Evolutionary conservation across 805 yeast species (phyloP).

Genomic region (Kodamaea leandrae): DNA sequence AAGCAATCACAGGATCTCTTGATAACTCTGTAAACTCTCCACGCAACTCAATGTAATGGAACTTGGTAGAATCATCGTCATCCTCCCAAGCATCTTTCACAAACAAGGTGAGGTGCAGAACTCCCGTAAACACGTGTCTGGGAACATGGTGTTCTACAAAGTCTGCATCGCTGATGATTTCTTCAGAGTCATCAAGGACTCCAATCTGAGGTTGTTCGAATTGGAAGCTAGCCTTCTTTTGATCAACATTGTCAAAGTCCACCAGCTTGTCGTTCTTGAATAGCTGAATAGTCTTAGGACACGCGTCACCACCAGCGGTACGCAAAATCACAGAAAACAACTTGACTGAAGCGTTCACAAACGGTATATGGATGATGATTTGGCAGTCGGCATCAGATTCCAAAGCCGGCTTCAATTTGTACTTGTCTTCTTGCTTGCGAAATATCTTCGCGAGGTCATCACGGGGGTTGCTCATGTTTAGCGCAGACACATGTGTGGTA

Average conservation of each 20-base stretch:
- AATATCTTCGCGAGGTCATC: conserved; percentile 52
- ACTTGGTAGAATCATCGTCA: conserved; percentile 47
- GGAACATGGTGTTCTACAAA: conserved; percentile 84
- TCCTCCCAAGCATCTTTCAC: conserved; percentile 51
- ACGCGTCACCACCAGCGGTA: conserved; percentile 56
- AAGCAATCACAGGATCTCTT: conserved; percentile 68
- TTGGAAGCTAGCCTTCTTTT: conserved; percentile 47
- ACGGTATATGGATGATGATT: conserved; percentile 73
- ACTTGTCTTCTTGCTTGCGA: conserved; percentile 49
- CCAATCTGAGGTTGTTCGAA: conserved; percentile 69
- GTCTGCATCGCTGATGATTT: conserved; percentile 37
- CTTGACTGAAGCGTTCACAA: conserved; percentile 65
- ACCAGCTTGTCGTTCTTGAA: conserved; percentile 67
- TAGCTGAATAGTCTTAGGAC: conserved; percentile 68
- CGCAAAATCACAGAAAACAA: conserved; percentile 71
- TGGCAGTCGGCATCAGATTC: conserved; percentile 84
- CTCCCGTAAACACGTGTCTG: conserved; percentile 68
- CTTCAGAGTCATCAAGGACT: conserved; percentile 38
- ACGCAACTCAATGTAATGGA: conserved; percentile 74
- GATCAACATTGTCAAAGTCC: conserved; percentile 67
- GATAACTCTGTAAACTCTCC: conserved; percentile 62
- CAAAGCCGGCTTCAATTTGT: conserved; percentile 43
- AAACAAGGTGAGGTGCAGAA: conserved; percentile 64
- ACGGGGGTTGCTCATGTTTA: conserved; percentile 58
- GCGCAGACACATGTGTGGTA: conserved; percentile 54